Base-by-base conservation (phyloP, 2,329 filamentous ascomycete species). In the Hypoxylon sp. region DNA sequence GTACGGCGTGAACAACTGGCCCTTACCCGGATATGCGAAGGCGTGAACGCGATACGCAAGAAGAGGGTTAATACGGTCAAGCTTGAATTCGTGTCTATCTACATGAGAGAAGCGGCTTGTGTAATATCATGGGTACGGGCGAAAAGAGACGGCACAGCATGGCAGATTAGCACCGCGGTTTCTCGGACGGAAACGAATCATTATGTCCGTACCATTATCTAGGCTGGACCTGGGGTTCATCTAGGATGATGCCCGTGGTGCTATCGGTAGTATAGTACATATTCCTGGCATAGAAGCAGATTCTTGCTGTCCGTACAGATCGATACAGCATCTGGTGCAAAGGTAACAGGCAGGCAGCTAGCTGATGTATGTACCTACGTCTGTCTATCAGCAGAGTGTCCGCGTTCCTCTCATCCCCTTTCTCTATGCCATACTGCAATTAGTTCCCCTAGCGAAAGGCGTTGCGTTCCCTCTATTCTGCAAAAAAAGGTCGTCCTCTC, bases 1-100 rank as follows among this genome's bases (percentile, higher is more conserved):
- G 95, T 97, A 93, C 82, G 87, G 86, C 20, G 92, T 97, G 16
- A 98, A 98, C 76, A 93, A 96, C 74, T 98, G 96, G 96, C 84
- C 85, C 50, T 79, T 95, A 61, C 90, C 91, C 4, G 4, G 46
- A 7, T 2, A 38, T n/a, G 40, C 20, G 18, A 46, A 22, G 14
- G 16, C 14, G 12, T 5, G 22, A 20, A 28, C 22, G 9, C 3
- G 44, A 36, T 20, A 48, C 8, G 7, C 7, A 22, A 14, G 32
- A 33, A 40, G 33, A 52, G 16, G 40, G 14, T 28, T 3, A 28
- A 42, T 28, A 24, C 30, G n/a, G 16, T 28, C 18, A 30, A 14
- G n/a, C 32, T 6, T 30, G 30, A 6, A 40, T 26, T 26, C 32
- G n/a, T 16, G n/a, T 4, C 16, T 40, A 40, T 18, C 30, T 14